phyloP scores from a whole-genome alignment of 2,329 filamentous ascomycete species.

The Metarhizium rileyi region DNA sequence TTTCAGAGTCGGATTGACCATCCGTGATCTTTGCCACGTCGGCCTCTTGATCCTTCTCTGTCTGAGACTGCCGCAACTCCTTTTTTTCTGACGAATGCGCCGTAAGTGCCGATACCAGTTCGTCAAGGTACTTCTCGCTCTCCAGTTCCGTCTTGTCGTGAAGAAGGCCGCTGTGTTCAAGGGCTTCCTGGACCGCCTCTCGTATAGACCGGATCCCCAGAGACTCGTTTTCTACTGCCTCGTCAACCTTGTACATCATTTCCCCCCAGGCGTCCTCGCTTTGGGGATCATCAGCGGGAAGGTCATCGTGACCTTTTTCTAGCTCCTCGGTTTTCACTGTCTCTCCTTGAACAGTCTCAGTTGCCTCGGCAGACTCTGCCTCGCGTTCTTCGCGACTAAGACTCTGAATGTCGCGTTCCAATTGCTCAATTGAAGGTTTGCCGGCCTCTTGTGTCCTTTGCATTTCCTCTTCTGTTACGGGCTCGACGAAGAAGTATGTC shows the following conservation, averaged over 20 bases:
- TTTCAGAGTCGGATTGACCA: constrained; percentile 6
- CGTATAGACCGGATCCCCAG: constrained; percentile 40
- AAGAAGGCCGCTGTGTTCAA: constrained; percentile 44
- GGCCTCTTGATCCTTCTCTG: constrained; percentile 9
- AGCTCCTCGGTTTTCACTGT: constrained; percentile 13
- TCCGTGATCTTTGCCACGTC: neutral
- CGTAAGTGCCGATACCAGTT: constrained; percentile 39
- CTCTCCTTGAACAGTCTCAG: constrained; percentile 11
- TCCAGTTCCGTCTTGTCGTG: constrained; percentile 35
- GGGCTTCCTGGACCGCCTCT: constrained; percentile 44
- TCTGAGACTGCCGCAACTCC: constrained; percentile 11
- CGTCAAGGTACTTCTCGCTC: constrained; percentile 37
- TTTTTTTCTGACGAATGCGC: constrained; percentile 18
- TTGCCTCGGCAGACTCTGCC: constrained; percentile 11
- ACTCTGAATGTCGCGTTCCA: constrained; percentile 54
- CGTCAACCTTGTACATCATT: constrained; percentile 44
- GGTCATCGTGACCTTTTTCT: constrained; percentile 12
- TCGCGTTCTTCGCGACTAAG: constrained; percentile 27
- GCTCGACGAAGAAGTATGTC: constrained; percentile 87
- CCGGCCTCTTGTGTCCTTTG: constrained; percentile 61
- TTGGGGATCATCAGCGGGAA: constrained; percentile 12
- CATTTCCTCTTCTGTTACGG: constrained; percentile 65
- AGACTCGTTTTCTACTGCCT: constrained; percentile 48
- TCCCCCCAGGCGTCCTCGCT: constrained; percentile 40
- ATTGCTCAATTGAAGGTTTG: constrained; percentile 55